These are phyloP conservation scores for Mercurialis annua DNA, from an alignment of 345 rosid genomes.

Conservation along the genomic window DNA sequence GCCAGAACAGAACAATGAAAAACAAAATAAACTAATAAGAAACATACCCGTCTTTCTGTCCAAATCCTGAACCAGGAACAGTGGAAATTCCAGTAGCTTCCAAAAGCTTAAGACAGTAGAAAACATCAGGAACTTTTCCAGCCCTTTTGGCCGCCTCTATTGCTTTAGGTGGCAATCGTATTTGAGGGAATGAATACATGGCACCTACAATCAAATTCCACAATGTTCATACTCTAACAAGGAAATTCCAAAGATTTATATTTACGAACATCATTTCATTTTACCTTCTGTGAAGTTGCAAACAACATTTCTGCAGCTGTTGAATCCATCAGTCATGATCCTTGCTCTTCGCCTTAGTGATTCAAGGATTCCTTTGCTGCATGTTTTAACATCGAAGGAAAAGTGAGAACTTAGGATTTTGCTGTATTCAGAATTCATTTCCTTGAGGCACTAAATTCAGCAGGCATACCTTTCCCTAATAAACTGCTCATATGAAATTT, in stretches of 20 bases:
- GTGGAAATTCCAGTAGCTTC: conserved; percentile 99
- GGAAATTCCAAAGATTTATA: neutral
- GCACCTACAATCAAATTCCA: conserved; percentile 55
- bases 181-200: conserved; percentile 99
- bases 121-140: conserved; percentile 89
- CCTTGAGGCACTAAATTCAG: conserved; percentile 10
- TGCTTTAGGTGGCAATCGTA: conserved; percentile 75
- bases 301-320: conserved; percentile 92
- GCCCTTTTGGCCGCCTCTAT: conserved; percentile 77
- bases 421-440: no score
- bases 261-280: neutral
- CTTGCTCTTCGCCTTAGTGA: conserved; percentile 90
- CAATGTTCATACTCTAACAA: neutral
- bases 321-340: conserved; percentile 97
- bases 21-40: neutral
- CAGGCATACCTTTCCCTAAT: conserved; percentile 71
- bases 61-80: conserved; percentile 98
- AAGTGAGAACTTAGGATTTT: no score
- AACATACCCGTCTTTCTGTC: conserved; percentile 95
- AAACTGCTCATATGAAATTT: conserved; percentile 79
- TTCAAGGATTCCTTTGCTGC: conserved; percentile 86
- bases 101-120: conserved; percentile 91
- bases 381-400: conserved; percentile 8
- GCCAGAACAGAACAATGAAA: neutral
- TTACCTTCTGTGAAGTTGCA: conserved; percentile 99